Base-by-base conservation (phyloP, 805 yeast species). In the Yarrowia sp. region DNA sequence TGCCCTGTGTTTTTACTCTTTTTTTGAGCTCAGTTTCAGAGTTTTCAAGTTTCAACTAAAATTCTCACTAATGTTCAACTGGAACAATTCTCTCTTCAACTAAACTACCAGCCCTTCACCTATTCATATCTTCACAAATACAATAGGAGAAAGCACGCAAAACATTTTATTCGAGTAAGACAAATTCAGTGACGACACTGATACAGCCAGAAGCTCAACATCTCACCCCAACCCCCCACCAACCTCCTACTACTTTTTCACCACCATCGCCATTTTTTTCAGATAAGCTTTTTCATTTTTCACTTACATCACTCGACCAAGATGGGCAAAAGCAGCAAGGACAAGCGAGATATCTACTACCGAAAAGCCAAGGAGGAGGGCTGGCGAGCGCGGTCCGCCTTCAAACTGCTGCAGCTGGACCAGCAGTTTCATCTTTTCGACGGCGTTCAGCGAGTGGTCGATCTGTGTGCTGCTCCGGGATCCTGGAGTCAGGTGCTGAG, bases 381-480 rank as follows among this genome's bases (percentile, higher is more conserved):
- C 13, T 95, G 96, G 91, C 83, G 99, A 73, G 99, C 99, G 1
- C 82, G 99, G 50, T 92, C 98, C 0, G 99, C 99, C 0, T 95
- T 92, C 82, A 95, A 95, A 76, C 83, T 95, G 12, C 82, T 95
- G 3, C 99, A 95, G 76, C 80, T 95, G 58, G 89, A 95, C 74
- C 97, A 94, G 68, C 93, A 95, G 76, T 95, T 94, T 76, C 88
- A 90, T 70, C 84, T 92, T 43, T 86, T 95, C 68, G 81, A 83
- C 67, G 89, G 86, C 47, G 87, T 92, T 42, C 83, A 82, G 52
- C 81, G 97, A 72, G 98, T 95, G 4, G 99, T 95, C 6, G 99
- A 95, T 78, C 82, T 95, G 38, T 95, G 99, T 82, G 99, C 99
- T 43, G 99, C 98, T 5, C 98, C 98, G 0, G 97, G 98, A 0